A percentile compares a stretch with the other conserved stretches of the same genome.
Conservation (phyloP, 129 eudicot species). For the Lonicera japonica region DNA sequence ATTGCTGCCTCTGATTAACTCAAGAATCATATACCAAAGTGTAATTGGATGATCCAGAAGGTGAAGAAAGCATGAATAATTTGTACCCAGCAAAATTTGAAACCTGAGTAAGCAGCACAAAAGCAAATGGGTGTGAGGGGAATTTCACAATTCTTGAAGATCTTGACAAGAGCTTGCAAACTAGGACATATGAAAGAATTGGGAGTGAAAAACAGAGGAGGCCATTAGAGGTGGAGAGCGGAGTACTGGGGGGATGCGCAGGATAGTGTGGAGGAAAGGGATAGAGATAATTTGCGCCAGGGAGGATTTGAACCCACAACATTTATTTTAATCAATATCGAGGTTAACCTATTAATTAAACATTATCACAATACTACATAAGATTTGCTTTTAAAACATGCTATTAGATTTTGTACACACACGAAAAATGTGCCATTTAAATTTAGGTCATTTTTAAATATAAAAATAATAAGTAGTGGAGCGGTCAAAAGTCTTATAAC, state of each 20-base stretch:
- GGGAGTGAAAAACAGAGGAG: conserved; percentile 57
- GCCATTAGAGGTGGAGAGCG: conserved; percentile 41
- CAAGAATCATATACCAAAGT: conserved; percentile 50
- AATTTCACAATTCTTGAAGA: conserved; percentile 39
- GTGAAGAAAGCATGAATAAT: conserved; percentile 36
- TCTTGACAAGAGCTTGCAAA: conserved; percentile 40
- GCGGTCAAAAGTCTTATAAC: too few species aligned
- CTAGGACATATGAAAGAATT: conserved; percentile 42
- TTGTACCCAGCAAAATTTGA: conserved; percentile 32
- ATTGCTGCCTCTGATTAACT: conserved; percentile 31
- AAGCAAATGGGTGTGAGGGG: conserved; percentile 44
- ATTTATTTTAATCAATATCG: too few species aligned
- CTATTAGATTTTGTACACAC: too few species aligned
- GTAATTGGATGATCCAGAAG: conserved; percentile 15
- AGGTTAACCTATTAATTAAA: too few species aligned
- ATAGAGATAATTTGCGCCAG: conserved; percentile 45
- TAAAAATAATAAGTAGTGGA: too few species aligned
- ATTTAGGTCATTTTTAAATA: too few species aligned
- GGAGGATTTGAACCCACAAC: too few species aligned
- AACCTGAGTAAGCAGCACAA: conserved; percentile 41
- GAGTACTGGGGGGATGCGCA: conserved; percentile 26
- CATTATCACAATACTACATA: too few species aligned
- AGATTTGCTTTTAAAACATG: too few species aligned
- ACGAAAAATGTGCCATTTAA: too few species aligned
- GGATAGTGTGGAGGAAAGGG: conserved; percentile 23